A percentile compares a stretch with the other conserved stretches of the same genome.
These are phyloP conservation scores for Auricularia cornea DNA, from an alignment of 768 basidiomycete species.

Conservation along the genomic window DNA sequence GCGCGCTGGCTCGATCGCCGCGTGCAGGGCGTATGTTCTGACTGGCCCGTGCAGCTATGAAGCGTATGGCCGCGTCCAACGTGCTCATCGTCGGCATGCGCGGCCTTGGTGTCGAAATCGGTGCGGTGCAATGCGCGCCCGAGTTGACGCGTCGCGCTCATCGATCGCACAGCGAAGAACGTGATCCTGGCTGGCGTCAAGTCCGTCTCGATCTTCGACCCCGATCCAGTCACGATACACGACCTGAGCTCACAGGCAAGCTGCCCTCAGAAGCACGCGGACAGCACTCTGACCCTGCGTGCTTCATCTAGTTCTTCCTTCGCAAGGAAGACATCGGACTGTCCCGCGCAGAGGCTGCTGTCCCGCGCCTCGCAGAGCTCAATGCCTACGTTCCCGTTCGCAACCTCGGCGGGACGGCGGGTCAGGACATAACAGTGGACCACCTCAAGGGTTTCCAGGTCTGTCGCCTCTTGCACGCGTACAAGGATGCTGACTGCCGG, in stretches of 20 bases:
- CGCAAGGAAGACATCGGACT: conserved; percentile 82
- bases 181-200: conserved; percentile 93
- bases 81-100: conserved; percentile 88
- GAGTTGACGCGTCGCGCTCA: background rate
- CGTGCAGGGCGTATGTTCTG: conserved; percentile 6
- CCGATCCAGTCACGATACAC: conserved; percentile 75
- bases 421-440: conserved; percentile 72
- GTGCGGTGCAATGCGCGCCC: conserved; percentile 31
- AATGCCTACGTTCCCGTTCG: conserved; percentile 95
- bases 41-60: conserved; percentile 72
- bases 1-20: conserved; percentile 30
- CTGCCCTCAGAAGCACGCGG: conserved; percentile 7
- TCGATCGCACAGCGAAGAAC: conserved; percentile 62
- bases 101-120: conserved; percentile 94
- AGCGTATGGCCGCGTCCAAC: conserved; percentile 95
- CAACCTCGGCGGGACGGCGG: conserved; percentile 67
- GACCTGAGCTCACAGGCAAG: conserved; percentile 88
- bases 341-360: conserved; percentile 75
- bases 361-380: conserved; percentile 84
- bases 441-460: conserved; percentile 86
- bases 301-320: conserved; percentile 72
- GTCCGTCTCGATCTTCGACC: conserved; percentile 92
- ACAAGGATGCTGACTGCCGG: conserved; percentile 6
- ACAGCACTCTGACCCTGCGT: background rate
- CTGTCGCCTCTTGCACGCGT: conserved; percentile 3